phyloP scores from a whole-genome alignment of 2,329 filamentous ascomycete genomes.

The Colletotrichum sp. region DNA sequence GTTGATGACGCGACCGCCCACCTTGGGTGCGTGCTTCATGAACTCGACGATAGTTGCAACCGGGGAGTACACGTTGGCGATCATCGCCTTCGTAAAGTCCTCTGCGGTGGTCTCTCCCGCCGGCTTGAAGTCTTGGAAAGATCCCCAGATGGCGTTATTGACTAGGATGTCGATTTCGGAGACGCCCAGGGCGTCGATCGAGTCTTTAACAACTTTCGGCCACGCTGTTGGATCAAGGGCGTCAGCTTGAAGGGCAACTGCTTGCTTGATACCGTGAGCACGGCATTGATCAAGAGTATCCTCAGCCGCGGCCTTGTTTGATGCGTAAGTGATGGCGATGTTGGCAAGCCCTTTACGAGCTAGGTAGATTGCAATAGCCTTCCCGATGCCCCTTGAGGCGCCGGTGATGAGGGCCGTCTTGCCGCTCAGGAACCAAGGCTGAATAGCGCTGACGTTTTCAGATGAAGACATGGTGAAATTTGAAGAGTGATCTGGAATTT shows the following conservation, averaged over 20 bases:
- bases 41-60: constrained; percentile 34
- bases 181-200: not conserved
- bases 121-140: not conserved
- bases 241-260: not conserved
- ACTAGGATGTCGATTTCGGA: not conserved
- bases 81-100: not conserved
- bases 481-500: not conserved
- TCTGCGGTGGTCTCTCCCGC: not conserved
- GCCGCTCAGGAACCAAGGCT: not conserved
- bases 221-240: not conserved
- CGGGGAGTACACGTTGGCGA: not conserved
- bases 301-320: not conserved
- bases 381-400: not conserved
- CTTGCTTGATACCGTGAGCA: not conserved
- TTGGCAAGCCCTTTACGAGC: not conserved
- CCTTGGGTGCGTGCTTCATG: constrained; percentile 27
- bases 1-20: not conserved
- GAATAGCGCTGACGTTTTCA: not conserved
- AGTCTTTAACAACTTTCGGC: not conserved
- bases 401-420: not conserved
- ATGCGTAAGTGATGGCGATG: not conserved
- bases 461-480: not conserved
- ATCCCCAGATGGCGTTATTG: not conserved
- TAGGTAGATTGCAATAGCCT: not conserved
- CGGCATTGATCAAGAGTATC: not conserved